phyloP scores from a whole-genome alignment of 148 eudicot species.

The Hydrangea macrophylla region DNA sequence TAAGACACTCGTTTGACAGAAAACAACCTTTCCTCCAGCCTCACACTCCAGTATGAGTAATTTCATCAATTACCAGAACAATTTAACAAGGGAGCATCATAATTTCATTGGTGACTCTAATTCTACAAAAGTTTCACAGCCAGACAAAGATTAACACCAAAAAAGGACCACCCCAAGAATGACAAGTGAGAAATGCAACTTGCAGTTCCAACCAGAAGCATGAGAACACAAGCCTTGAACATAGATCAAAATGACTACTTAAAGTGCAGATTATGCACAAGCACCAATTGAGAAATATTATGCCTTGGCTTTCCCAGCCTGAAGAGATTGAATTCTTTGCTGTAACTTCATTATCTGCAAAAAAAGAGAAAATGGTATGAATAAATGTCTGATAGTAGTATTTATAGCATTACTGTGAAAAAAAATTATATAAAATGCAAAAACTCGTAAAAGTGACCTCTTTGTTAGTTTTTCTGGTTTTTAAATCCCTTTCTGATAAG shows the following conservation, averaged over 20 bases:
- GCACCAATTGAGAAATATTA: slow-evolving; percentile 16
- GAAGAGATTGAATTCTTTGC: slow-evolving; percentile 77
- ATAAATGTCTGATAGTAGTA: too few relatives aligned
- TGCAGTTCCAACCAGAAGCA: not conserved
- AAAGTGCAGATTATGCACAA: not conserved
- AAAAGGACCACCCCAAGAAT: not conserved
- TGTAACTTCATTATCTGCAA: slow-evolving; percentile 71
- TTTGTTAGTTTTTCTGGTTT: too few relatives aligned
- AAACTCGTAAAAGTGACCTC: too few relatives aligned
- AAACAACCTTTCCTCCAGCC: not conserved
- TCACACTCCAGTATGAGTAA: not conserved
- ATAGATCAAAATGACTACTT: not conserved
- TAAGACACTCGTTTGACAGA: too few relatives aligned
- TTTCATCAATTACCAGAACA: not conserved
- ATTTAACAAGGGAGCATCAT: not conserved
- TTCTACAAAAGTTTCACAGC: not conserved
- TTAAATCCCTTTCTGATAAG: too few relatives aligned
- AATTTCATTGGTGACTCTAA: not conserved
- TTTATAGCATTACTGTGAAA: too few relatives aligned
- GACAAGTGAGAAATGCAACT: not conserved
- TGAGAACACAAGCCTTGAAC: not conserved
- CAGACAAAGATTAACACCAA: not conserved
- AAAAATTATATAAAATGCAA: too few relatives aligned
- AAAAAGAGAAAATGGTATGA: too few relatives aligned
- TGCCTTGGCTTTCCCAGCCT: slow-evolving; percentile 89